A percentile compares a stretch with the other conserved stretches of the same genome.
These are phyloP conservation scores for Aureobasidium mangrovei DNA, from an alignment of 2,329 filamentous ascomycete genomes.

Conservation along the genomic window DNA sequence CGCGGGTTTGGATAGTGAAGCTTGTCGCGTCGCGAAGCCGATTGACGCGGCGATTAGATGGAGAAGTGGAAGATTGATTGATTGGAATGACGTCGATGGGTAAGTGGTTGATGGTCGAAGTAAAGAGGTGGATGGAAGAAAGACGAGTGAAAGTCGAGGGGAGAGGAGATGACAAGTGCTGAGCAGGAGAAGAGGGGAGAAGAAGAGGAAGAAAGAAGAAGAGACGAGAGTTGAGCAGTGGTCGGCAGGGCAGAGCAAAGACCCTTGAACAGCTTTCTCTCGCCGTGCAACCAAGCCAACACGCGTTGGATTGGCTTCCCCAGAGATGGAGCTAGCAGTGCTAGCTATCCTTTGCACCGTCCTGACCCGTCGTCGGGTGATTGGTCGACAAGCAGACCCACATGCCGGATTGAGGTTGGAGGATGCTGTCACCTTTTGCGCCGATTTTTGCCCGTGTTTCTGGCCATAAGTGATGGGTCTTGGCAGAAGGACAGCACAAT, in stretches of 20 bases:
- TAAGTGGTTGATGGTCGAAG: neutral
- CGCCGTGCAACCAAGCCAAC: neutral
- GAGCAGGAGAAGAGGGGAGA: neutral
- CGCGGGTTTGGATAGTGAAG: neutral
- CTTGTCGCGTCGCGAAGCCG: constrained; percentile 13
- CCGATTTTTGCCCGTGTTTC: neutral
- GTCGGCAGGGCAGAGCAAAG: neutral
- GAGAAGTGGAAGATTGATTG: constrained; percentile 8
- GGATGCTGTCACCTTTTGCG: neutral
- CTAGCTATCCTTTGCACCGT: neutral
- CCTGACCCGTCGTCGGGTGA: neutral
- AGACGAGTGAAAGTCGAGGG: neutral
- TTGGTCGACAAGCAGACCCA: neutral
- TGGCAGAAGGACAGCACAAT: neutral
- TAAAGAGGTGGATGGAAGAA: neutral
- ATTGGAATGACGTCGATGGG: constrained; percentile 10
- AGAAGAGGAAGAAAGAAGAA: constrained; percentile 5
- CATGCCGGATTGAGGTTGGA: neutral
- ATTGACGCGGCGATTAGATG: constrained; percentile 8
- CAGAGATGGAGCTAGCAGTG: neutral
- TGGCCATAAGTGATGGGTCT: neutral
- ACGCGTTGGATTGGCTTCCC: neutral
- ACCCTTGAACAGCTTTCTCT: constrained; percentile 3
- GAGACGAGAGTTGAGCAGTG: neutral
- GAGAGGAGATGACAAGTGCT: neutral